These are phyloP conservation scores for Marasmius sp. DNA, from an alignment of 1,284 basidiomycete species.

Conservation along the genomic window DNA sequence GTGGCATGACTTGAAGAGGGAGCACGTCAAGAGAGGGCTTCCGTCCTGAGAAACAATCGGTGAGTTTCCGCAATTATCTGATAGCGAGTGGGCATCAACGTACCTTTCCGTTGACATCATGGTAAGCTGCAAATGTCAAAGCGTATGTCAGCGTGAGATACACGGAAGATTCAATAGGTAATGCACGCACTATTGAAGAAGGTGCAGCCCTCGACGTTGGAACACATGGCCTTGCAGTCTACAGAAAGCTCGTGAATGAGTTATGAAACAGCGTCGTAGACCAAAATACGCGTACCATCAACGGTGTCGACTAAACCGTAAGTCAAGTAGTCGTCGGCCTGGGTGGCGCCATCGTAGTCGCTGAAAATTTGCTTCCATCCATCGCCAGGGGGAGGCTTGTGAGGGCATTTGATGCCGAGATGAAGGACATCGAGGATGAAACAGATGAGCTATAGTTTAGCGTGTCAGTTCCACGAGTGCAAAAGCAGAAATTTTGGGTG, in stretches of 20 bases:
- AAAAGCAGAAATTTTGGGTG: background rate
- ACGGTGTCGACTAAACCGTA: conserved; percentile 46
- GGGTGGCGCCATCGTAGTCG: conserved; percentile 40
- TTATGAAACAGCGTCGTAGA: background rate
- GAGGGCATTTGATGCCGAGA: conserved; percentile 35
- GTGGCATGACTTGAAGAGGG: conserved; percentile 20
- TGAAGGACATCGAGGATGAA: conserved; percentile 32
- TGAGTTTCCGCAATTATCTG: background rate
- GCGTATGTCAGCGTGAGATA: background rate
- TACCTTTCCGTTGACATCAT: conserved; percentile 45
- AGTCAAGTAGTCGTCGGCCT: conserved; percentile 40
- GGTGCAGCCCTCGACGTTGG: conserved; percentile 35
- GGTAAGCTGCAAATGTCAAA: conserved; percentile 30
- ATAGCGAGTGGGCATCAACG: background rate
- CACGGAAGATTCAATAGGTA: background rate
- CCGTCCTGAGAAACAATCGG: conserved; percentile 8
- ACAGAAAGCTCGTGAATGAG: background rate
- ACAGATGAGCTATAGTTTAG: conserved; percentile 33
- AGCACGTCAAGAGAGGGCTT: conserved; percentile 20
- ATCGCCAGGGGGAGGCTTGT: conserved; percentile 23
- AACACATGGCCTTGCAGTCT: conserved; percentile 46
- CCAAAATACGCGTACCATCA: conserved; percentile 26
- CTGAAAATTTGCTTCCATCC: conserved; percentile 39
- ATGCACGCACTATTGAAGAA: conserved; percentile 41
- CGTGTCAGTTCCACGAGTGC: background rate